Conservation (phyloP, 305 asterid genomes). For the Fraxinus platypoda region DNA sequence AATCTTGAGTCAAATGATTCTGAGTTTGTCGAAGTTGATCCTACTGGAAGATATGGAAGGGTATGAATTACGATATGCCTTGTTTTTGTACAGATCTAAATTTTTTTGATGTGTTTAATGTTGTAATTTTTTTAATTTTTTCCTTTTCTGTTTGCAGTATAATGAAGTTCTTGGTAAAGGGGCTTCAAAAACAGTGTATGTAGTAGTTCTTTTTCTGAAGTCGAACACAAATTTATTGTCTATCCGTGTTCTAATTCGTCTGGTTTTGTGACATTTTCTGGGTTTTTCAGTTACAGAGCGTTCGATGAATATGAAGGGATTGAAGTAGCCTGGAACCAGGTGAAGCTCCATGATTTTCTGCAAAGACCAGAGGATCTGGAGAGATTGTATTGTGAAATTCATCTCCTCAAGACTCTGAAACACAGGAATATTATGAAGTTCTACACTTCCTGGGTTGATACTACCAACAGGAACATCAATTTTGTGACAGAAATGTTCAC, state of each 20-base stretch:
- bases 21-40: conserved; percentile 82
- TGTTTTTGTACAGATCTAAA: conserved; percentile 10
- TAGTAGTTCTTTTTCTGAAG: background rate
- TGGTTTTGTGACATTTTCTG: background rate
- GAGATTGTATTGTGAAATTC: conserved; percentile 82
- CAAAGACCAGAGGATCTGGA: conserved; percentile 82
- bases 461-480: conserved; percentile 75
- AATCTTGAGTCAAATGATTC: conserved; percentile 52
- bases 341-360: conserved; percentile 68
- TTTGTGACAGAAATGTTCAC: conserved; percentile 87
- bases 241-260: background rate
- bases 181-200: conserved; percentile 87
- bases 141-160: conserved; percentile 47
- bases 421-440: conserved; percentile 75
- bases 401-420: conserved; percentile 69
- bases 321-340: conserved; percentile 93
- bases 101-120: conserved; percentile 12
- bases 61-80: conserved; percentile 30
- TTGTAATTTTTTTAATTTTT: background rate
- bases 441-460: conserved; percentile 82
- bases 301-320: conserved; percentile 89
- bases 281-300: conserved; percentile 57
- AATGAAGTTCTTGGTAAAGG: conserved; percentile 85
- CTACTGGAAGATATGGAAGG: conserved; percentile 87
- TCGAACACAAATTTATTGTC: background rate